Percentiles rank a stretch among this genome's conserved stretches.
Evolutionary conservation across 75 land plant species (phyloP).

Genomic region (Cupressus sempervirens): DNA sequence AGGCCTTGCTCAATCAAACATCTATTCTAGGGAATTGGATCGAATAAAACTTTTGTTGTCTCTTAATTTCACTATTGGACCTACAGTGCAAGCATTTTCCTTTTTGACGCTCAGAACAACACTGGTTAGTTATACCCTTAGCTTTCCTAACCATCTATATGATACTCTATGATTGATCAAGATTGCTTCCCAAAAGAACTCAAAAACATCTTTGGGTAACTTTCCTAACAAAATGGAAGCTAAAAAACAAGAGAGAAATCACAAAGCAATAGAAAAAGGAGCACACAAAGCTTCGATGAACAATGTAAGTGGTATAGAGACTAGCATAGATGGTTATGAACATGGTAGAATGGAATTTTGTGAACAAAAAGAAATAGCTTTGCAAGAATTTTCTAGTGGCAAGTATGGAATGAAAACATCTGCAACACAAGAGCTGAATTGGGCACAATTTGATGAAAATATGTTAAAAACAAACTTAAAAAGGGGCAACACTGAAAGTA

Average conservation of each 20-base stretch:
- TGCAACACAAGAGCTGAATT: not conserved
- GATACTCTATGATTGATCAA: constrained; percentile 41
- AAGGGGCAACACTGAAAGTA: too few relatives aligned
- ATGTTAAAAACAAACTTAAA: not conserved
- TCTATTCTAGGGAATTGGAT: too few relatives aligned
- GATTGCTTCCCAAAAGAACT: too few relatives aligned
- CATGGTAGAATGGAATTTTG: too few relatives aligned
- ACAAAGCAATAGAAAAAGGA: too few relatives aligned
- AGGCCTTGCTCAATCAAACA: too few relatives aligned
- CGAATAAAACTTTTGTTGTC: too few relatives aligned
- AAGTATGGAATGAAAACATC: not conserved
- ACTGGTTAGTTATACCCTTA: constrained; percentile 59
- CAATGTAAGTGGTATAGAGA: not conserved
- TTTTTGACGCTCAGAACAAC: constrained; percentile 51
- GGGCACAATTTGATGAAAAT: not conserved
- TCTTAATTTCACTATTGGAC: constrained; percentile 26
- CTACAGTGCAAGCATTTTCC: constrained; percentile 36
- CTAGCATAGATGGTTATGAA: not conserved
- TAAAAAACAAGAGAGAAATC: too few relatives aligned
- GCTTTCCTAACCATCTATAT: constrained; percentile 14
- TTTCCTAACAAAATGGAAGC: not conserved
- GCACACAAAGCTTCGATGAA: too few relatives aligned
- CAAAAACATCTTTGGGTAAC: not conserved
- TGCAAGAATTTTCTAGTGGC: not conserved
- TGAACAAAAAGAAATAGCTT: not conserved